Base-by-base conservation (phyloP, 768 basidiomycete genomes). In the Brasilioporus rufonigricans region DNA sequence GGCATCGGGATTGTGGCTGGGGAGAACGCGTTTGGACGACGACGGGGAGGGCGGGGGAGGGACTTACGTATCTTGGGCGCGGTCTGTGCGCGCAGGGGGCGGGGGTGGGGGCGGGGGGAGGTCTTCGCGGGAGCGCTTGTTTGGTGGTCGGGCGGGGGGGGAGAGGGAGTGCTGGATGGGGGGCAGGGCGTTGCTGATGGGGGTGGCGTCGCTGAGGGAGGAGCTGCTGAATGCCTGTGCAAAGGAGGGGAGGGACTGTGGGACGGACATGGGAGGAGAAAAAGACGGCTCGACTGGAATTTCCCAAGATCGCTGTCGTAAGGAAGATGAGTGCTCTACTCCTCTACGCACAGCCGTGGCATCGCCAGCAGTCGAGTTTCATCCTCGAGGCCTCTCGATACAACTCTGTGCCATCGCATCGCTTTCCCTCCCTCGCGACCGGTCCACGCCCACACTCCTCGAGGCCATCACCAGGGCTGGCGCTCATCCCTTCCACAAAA, bases 241-340 rank as follows among this genome's bases (percentile, higher is more conserved):
- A 70, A 91, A 91, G 40, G 89, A 87, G 38, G 89, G 89, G 36
- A 91, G 81, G 11, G 87, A 85, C 68, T 84, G 85, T 57, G 76
- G 72, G 57, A 73, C 69, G 58, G 79, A 75, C 78, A 79, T 79
- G 72, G 46, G 41, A 55, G 49, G 32, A 39, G 39, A 45, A 49
- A 40, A 48, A 41, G 44, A 48, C 13, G 7, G 10, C n/a, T n/a
- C n/a, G 26, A 44, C 18, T 35, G 27, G 52, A 55, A 55, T 39
- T 52, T 45, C 21, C 33, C 35, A 26, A 54, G 23, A 26, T 40
- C 19, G 14, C n/a, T 56, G 3, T 49, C 56, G 55, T 57, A 57
- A 44, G 16, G 10, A 2, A n/a, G n/a, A n/a, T n/a, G n/a, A n/a
- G n/a, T n/a, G n/a, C n/a, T n/a, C n/a, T n/a, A n/a, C n/a, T n/a